These are phyloP conservation scores for Xylariaceae sp. DNA, from an alignment of 2,329 filamentous ascomycete species.

Conservation along the genomic window DNA sequence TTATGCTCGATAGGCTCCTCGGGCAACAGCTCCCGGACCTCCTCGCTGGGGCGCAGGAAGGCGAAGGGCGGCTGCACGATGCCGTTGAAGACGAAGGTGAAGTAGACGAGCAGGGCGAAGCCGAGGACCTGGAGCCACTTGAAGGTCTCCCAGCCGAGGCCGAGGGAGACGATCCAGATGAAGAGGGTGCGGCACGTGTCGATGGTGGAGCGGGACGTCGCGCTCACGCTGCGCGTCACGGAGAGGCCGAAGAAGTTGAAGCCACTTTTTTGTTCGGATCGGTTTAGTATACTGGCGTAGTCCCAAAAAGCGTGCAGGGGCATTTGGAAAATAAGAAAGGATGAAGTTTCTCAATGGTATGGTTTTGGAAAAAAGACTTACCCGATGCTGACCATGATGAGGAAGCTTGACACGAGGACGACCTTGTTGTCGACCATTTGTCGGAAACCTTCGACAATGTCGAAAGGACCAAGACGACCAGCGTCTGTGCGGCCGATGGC, in stretches of 20 bases:
- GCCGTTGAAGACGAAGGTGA: slow-evolving; percentile 94
- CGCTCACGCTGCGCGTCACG: slow-evolving; percentile 82
- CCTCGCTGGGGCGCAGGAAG: slow-evolving; percentile 52
- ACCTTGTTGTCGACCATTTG: slow-evolving; percentile 68
- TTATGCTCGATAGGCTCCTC: slow-evolving; percentile 79
- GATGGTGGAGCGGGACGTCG: slow-evolving; percentile 90
- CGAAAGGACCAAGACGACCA: slow-evolving; percentile 80
- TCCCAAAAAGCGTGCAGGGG: too few relatives aligned
- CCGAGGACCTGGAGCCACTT: slow-evolving; percentile 93
- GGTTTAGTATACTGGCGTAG: too few relatives aligned
- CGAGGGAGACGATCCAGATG: slow-evolving; percentile 94
- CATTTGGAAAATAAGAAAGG: slow-evolving; percentile 17
- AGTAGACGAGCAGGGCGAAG: slow-evolving; percentile 87
- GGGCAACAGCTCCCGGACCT: slow-evolving; percentile 62
- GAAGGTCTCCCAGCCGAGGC: slow-evolving; percentile 93
- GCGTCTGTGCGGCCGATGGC: slow-evolving; percentile 67
- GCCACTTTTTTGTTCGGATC: too few relatives aligned
- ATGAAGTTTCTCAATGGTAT: too few relatives aligned
- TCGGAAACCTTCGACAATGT: slow-evolving; percentile 77
- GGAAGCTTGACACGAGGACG: slow-evolving; percentile 70
- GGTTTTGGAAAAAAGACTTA: slow-evolving; percentile 41
- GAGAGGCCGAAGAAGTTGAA: slow-evolving; percentile 99
- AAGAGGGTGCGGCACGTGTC: slow-evolving; percentile 96
- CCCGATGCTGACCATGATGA: slow-evolving; percentile 98
- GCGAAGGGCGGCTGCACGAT: slow-evolving; percentile 78